These are phyloP conservation scores for Phaffia rhodozyma DNA, from an alignment of 1,284 basidiomycete genomes.

Conservation along the genomic window DNA sequence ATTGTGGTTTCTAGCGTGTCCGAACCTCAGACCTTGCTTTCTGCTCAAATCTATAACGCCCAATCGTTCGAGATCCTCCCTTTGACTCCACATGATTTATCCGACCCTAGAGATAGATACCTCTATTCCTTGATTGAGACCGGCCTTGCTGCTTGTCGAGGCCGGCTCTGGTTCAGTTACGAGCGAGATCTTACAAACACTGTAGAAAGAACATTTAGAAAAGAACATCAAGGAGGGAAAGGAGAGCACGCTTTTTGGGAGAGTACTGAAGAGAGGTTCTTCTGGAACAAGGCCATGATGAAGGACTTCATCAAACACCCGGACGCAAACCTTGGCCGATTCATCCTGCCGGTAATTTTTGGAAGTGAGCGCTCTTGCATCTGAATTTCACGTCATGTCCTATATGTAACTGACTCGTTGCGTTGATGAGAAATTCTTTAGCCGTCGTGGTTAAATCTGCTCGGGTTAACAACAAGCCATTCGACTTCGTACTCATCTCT, in stretches of 20 bases:
- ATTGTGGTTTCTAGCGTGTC: conserved; percentile 72
- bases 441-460: conserved; percentile 77
- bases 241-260: conserved; percentile 21
- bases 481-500: conserved; percentile 80
- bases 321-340: conserved; percentile 39
- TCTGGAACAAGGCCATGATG: conserved; percentile 79
- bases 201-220: conserved; percentile 67
- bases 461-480: conserved; percentile 64
- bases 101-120: conserved; percentile 75
- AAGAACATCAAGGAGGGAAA: conserved; percentile 20
- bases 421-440: conserved; percentile 32
- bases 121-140: conserved; percentile 73
- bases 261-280: conserved; percentile 85
- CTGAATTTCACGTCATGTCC: background rate
- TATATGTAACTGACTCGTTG: background rate
- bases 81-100: conserved; percentile 41
- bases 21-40: conserved; percentile 36
- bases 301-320: conserved; percentile 35
- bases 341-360: conserved; percentile 82
- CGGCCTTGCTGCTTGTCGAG: conserved; percentile 49
- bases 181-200: conserved; percentile 79
- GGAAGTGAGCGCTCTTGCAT: conserved; percentile 53
- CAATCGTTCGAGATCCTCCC: conserved; percentile 88
- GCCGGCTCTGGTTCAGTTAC: conserved; percentile 55
- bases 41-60: conserved; percentile 74